A percentile compares a stretch with the other conserved stretches of the same genome.
Evolutionary conservation across 2,329 filamentous ascomycete species (phyloP).

Genomic region (Ceratocystis diversiconidia): DNA sequence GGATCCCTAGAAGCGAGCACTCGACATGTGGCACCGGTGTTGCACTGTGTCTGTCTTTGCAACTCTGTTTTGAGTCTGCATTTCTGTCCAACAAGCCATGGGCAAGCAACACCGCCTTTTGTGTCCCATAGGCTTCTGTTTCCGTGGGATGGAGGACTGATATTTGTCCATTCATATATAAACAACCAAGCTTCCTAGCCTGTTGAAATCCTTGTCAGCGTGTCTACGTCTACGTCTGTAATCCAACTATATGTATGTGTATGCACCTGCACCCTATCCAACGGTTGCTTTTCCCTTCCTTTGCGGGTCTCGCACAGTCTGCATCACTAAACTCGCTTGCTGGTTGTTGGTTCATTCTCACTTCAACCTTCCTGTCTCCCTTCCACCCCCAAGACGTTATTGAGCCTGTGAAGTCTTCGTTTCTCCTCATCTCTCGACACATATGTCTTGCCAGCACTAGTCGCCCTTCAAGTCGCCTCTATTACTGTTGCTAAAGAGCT

Average conservation of each 20-base stretch:
- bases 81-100: neutral
- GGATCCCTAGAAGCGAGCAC: neutral
- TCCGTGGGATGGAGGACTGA: neutral
- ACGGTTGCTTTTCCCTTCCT: neutral
- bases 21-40: neutral
- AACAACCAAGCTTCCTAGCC: neutral
- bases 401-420: neutral
- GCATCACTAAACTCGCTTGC: neutral
- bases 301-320: conserved; percentile 3
- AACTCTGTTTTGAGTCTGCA: conserved; percentile 1
- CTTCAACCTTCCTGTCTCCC: neutral
- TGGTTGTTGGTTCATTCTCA: neutral
- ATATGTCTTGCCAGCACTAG: neutral
- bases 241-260: neutral
- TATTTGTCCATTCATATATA: neutral
- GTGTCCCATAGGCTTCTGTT: neutral
- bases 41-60: neutral
- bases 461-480: neutral
- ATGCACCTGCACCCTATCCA: neutral
- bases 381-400: neutral
- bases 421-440: neutral
- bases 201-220: neutral
- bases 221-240: neutral
- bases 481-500: neutral
- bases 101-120: conserved; percentile 2